Conservation (phyloP, 1,139 yeast genomes). For the Fermentozyma sake region DNA sequence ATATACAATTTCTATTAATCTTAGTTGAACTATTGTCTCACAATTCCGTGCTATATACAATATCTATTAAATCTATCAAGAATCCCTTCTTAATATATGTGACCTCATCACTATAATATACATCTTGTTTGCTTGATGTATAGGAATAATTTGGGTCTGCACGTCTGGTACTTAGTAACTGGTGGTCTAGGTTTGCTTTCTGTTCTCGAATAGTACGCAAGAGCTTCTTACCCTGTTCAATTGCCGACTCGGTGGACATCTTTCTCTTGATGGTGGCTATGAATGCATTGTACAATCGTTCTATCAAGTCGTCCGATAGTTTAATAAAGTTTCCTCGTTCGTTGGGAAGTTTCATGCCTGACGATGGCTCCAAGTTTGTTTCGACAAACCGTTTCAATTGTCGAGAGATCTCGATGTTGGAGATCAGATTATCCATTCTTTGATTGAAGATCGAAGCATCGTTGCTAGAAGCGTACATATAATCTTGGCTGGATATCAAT, state of each 20-base stretch:
- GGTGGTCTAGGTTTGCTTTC: conserved; percentile 9
- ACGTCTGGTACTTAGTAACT: conserved; percentile 7
- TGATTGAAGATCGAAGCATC: conserved; percentile 11
- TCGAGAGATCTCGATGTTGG: conserved; percentile 5
- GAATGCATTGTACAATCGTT: conserved; percentile 12
- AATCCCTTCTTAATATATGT: conserved; percentile 21
- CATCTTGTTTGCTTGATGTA: conserved; percentile 9
- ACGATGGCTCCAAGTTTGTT: conserved; percentile 1
- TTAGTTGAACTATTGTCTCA: too few species aligned
- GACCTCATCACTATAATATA: conserved; percentile 18
- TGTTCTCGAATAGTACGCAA: conserved; percentile 8
- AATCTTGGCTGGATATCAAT: conserved; percentile 18
- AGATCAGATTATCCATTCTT: background rate
- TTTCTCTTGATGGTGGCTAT: conserved; percentile 9
- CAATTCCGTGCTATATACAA: too few species aligned
- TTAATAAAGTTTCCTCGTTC: conserved; percentile 20
- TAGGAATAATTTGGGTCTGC: conserved; percentile 3
- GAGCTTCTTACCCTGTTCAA: conserved; percentile 6
- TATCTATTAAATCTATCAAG: conserved; percentile 15
- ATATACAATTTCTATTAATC: too few species aligned
- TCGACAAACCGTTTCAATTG: conserved; percentile 5
- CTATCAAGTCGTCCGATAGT: conserved; percentile 16
- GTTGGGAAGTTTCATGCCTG: conserved; percentile 7
- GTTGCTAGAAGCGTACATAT: conserved; percentile 13
- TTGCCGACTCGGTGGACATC: conserved; percentile 2